A percentile compares a stretch with the other conserved stretches of the same genome.
Evolutionary conservation across 1,284 basidiomycete species (phyloP).

Genomic region (Moesziomyces globuligerus): DNA sequence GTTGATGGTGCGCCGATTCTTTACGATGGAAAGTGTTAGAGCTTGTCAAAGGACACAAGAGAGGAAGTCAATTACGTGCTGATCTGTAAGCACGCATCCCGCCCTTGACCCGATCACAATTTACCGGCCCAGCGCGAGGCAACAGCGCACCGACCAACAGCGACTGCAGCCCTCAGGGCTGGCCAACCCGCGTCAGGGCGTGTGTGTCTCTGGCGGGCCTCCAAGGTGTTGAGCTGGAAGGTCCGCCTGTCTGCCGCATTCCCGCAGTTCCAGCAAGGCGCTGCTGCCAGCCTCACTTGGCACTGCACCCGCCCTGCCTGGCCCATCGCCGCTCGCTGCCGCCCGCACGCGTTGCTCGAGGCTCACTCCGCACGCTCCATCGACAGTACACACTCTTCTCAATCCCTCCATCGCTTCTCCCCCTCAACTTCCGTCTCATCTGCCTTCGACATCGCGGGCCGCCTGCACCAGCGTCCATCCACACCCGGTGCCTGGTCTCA

Average conservation of each 20-base stretch:
- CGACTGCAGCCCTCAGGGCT: slow-evolving; percentile 1
- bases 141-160: slow-evolving; percentile 45
- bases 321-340: too few relatives aligned
- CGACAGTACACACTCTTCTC: neutral
- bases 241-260: slow-evolving; percentile 2
- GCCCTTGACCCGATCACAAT: slow-evolving; percentile 27
- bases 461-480: slow-evolving; percentile 12
- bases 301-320: too few relatives aligned
- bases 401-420: neutral
- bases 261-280: too few relatives aligned
- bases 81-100: slow-evolving; percentile 8
- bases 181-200: slow-evolving; percentile 16
- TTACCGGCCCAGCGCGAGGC: neutral
- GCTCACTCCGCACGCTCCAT: slow-evolving; percentile 6
- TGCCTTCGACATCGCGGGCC: slow-evolving; percentile 9
- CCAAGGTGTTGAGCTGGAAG: slow-evolving; percentile 42
- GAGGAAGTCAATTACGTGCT: slow-evolving; percentile 11
- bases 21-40: too few relatives aligned
- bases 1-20: too few relatives aligned
- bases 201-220: neutral
- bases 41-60: neutral
- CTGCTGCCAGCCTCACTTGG: too few relatives aligned
- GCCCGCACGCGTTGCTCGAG: slow-evolving; percentile 15
- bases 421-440: neutral
- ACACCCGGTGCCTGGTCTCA: slow-evolving; percentile 4